Conservation (phyloP, 2,329 filamentous ascomycete species). For the Pseudonectria buxi region DNA sequence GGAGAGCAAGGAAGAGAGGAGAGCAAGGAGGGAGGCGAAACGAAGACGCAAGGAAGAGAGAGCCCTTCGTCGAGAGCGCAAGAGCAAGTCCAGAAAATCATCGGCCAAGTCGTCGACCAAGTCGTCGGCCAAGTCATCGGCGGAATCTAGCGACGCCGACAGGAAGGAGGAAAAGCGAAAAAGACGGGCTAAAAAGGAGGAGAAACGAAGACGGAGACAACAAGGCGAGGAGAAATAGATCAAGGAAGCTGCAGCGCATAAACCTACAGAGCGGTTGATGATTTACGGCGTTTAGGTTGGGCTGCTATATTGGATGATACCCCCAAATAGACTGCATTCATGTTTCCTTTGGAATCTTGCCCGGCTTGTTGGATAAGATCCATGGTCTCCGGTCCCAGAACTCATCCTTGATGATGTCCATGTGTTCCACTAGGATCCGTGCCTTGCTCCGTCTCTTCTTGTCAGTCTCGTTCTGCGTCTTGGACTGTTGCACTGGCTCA, state of each 20-base stretch:
- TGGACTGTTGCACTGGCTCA: slow-evolving; percentile 57
- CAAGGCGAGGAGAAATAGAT: slow-evolving; percentile 14
- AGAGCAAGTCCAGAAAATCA: slow-evolving; percentile 19
- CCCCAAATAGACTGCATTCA: slow-evolving; percentile 26
- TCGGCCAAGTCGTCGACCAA: too few relatives aligned
- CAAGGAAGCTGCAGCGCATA: slow-evolving; percentile 5
- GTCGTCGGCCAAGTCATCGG: slow-evolving; percentile 19
- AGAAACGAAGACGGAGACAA: slow-evolving; percentile 28
- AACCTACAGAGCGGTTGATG: slow-evolving; percentile 10
- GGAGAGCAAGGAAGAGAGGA: background rate
- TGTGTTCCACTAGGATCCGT: slow-evolving; percentile 71
- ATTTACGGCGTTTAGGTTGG: slow-evolving; percentile 22
- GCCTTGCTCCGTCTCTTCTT: slow-evolving; percentile 77
- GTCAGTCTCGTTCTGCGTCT: slow-evolving; percentile 76
- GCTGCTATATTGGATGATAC: slow-evolving; percentile 24
- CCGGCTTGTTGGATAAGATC: slow-evolving; percentile 69
- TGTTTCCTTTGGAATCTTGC: slow-evolving; percentile 58
- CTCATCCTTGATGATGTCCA: slow-evolving; percentile 91
- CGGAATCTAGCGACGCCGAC: slow-evolving; percentile 22
- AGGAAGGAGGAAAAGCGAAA: slow-evolving; percentile 39
- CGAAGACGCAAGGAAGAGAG: slow-evolving; percentile 27
- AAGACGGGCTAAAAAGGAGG: slow-evolving; percentile 36
- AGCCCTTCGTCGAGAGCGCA: slow-evolving; percentile 17
- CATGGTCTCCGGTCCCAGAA: slow-evolving; percentile 89
- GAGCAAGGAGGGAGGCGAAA: slow-evolving; percentile 18